Evolutionary conservation across 768 basidiomycete genomes (phyloP), one percentile per base, ranked within the genome.

Genomic region (Lentinula lateritia): DNA sequence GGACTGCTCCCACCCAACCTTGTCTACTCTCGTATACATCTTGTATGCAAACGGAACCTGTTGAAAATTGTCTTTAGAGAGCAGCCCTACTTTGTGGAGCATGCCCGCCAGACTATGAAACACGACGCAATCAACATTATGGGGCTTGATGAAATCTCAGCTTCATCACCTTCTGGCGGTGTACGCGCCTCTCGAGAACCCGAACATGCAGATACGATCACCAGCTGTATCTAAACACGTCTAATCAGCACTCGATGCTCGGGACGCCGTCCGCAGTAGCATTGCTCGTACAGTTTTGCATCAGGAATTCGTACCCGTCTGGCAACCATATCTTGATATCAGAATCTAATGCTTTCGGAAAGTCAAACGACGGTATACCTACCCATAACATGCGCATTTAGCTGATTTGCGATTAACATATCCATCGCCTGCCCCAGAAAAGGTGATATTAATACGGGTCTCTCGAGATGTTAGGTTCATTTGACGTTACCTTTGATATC

Each of bases 111-210:
- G 67, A 34, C 60, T 55, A 8, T 10, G 7, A 28, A 28, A 28
- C 28, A 3, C 28, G 28, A 3, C 28, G 28, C 28, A 28, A 28
- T 28, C 28, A 28, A 28, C 28, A 28, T 28, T 0, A 28, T 28
- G 28, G 28, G 28, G 28, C 28, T 28, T 28, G 28, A 3, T 28
- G 28, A 28, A 28, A 28, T 28, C 28, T 28, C 3, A 28, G 28
- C n/a, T 46, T 48, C 6, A 16, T 46, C 58, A 78, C 80, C 75
- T 83, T 80, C 87, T 75, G 3, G 86, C 85, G 3, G 85, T 85
- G 68, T 84, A 87, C 13, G 85, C 84, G 18, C 88, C 87, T 46
- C 87, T 78, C 43, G 85, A 88, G 68, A 89, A 89, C 0, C 87
- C 87, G 58, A 70, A 69, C 20, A 70, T 63, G 46, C 68, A 70